phyloP scores from a whole-genome alignment of 257 asterid genomes.

The Paraleonurus japonicus region DNA sequence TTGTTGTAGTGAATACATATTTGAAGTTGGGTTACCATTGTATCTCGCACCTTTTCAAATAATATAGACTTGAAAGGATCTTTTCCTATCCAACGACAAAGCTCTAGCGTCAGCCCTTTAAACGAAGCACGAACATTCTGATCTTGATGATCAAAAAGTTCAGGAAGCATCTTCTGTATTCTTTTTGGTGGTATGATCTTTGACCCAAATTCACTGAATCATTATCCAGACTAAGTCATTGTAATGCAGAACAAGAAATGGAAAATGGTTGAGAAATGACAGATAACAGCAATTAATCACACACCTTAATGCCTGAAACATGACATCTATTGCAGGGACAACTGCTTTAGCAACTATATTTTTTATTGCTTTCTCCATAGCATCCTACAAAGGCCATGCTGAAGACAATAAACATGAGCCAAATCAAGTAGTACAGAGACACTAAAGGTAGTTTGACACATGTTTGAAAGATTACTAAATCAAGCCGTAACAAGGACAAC shows the following conservation, averaged over 20 bases:
- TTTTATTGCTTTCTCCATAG: conserved; percentile 98
- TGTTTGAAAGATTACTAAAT: background rate
- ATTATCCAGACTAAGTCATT: conserved; percentile 36
- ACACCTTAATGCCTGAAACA: conserved; percentile 98
- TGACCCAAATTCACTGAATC: conserved; percentile 89
- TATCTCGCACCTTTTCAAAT: conserved; percentile 98
- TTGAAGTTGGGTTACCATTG: conserved; percentile 65
- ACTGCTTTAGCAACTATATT: conserved; percentile 97
- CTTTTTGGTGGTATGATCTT: conserved; percentile 94
- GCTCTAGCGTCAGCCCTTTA: conserved; percentile 97
- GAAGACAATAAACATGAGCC: conserved; percentile 6
- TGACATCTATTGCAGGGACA: conserved; percentile 98
- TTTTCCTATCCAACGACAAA: conserved; percentile 99
- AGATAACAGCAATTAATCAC: conserved; percentile 22
- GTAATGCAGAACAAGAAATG: conserved; percentile 24
- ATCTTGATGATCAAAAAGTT: conserved; percentile 99
- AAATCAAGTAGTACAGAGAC: background rate
- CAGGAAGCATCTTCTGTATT: conserved; percentile 99
- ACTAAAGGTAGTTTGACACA: background rate
- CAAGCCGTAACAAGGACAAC: background rate
- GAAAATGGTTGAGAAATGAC: background rate
- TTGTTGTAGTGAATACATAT: too few species aligned
- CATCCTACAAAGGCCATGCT: conserved; percentile 62
- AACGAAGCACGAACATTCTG: conserved; percentile 99
- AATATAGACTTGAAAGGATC: conserved; percentile 95